Evolutionary conservation across 2,329 filamentous ascomycete species (phyloP).

Genomic region (Pseudocercospora ulei): DNA sequence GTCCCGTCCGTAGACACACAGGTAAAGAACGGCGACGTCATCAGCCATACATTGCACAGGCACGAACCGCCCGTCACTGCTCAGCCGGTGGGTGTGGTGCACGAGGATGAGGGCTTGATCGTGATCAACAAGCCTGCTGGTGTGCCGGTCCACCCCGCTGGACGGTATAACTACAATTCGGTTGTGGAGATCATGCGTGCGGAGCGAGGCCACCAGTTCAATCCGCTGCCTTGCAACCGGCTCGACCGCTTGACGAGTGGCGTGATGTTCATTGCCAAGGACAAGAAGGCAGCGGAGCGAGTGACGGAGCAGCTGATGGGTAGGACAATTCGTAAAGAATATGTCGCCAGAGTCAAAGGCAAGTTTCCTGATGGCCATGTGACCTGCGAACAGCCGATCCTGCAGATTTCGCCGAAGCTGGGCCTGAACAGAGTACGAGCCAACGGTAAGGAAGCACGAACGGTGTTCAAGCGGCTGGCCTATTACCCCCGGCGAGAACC

Average conservation of each 20-base stretch:
- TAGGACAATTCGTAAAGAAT: conserved; percentile 86
- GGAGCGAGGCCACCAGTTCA: conserved; percentile 52
- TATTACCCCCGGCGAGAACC: conserved; percentile 58
- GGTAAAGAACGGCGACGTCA: conserved; percentile 78
- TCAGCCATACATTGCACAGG: conserved; percentile 87
- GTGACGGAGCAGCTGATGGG: conserved; percentile 67
- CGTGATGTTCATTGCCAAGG: conserved; percentile 96
- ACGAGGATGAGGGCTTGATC: conserved; percentile 87
- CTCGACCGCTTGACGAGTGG: conserved; percentile 88
- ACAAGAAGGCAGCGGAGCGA: conserved; percentile 64
- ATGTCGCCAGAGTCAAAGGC: conserved; percentile 81
- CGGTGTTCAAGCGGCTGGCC: conserved; percentile 83
- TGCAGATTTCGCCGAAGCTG: conserved; percentile 88
- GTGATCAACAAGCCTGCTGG: conserved; percentile 96
- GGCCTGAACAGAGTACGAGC: conserved; percentile 90
- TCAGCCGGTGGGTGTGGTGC: conserved; percentile 67
- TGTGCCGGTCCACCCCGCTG: conserved; percentile 88
- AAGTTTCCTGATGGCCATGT: conserved; percentile 86
- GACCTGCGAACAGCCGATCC: conserved; percentile 84
- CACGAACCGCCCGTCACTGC: conserved; percentile 90
- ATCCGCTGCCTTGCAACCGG: conserved; percentile 73
- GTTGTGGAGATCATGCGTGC: conserved; percentile 86
- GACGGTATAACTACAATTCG: conserved; percentile 91
- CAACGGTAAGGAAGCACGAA: conserved; percentile 79
- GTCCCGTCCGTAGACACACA: conserved; percentile 57